A percentile compares a stretch with the other conserved stretches of the same genome.
These are phyloP conservation scores for Flaveria brownii DNA, from an alignment of 129 eudicot species.

Conservation along the genomic window DNA sequence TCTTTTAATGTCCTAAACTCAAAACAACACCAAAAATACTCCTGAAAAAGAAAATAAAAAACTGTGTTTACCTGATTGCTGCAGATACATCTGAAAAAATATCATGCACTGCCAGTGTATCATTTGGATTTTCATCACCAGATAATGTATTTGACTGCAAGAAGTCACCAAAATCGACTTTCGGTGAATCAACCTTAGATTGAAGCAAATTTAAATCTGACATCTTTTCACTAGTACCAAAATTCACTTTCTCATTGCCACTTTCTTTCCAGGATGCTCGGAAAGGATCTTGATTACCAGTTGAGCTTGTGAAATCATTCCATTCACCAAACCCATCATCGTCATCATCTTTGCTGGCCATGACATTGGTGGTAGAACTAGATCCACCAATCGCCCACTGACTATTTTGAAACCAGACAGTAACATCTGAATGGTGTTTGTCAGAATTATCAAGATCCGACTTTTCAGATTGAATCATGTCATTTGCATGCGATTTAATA, in stretches of 20 bases:
- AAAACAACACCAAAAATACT: background rate
- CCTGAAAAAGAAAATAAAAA: background rate
- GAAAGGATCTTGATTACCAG: slow-evolving; percentile 34
- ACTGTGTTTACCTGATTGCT: slow-evolving; percentile 43
- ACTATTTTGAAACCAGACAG: slow-evolving; percentile 50
- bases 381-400: slow-evolving; percentile 36
- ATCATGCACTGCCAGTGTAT: slow-evolving; percentile 25
- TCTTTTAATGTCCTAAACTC: no score
- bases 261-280: slow-evolving; percentile 29
- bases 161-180: slow-evolving; percentile 43
- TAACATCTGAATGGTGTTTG: slow-evolving; percentile 18
- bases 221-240: slow-evolving; percentile 27
- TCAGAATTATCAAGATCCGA: slow-evolving; percentile 25
- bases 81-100: slow-evolving; percentile 34
- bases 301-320: slow-evolving; percentile 57
- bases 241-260: slow-evolving; percentile 18
- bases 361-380: slow-evolving; percentile 25
- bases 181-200: slow-evolving; percentile 27
- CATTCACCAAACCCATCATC: slow-evolving; percentile 45
- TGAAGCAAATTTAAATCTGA: slow-evolving; percentile 34
- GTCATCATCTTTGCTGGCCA: slow-evolving; percentile 29
- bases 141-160: slow-evolving; percentile 42
- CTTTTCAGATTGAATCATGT: slow-evolving; percentile 4
- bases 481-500: slow-evolving; percentile 14
- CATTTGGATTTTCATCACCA: slow-evolving; percentile 33